phyloP scores from a whole-genome alignment of 2,329 filamentous ascomycete species.

The Rhynchosporium graminicola region DNA sequence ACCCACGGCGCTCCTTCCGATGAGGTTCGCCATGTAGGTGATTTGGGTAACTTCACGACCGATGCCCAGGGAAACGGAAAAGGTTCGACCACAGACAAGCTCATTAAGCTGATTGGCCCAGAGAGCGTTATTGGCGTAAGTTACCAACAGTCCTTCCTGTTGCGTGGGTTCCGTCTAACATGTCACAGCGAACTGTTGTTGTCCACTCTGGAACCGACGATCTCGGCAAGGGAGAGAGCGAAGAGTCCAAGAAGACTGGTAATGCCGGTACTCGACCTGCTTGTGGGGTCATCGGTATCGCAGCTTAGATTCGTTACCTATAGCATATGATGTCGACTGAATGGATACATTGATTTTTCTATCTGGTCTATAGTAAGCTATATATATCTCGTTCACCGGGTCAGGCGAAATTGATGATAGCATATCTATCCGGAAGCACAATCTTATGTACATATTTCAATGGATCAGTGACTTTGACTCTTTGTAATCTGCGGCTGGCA shows the following conservation, averaged over 20 bases:
- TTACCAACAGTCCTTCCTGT: not conserved
- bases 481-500: no score
- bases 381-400: slow-evolving; percentile 4
- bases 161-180: slow-evolving; percentile 31
- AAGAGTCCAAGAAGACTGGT: slow-evolving; percentile 97
- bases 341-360: slow-evolving; percentile 1
- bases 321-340: not conserved
- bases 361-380: slow-evolving; percentile 11
- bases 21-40: slow-evolving; percentile 88
- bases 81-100: slow-evolving; percentile 76
- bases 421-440: not conserved
- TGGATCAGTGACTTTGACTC: no score
- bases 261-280: slow-evolving; percentile 93
- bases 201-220: slow-evolving; percentile 95
- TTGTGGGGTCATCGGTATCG: slow-evolving; percentile 94
- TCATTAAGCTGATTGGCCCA: slow-evolving; percentile 94
- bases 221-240: slow-evolving; percentile 86
- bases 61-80: slow-evolving; percentile 88
- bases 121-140: slow-evolving; percentile 89
- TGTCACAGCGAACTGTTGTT: slow-evolving; percentile 80
- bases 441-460: not conserved
- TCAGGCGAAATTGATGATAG: slow-evolving; percentile 5
- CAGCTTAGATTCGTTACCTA: slow-evolving; percentile 54
- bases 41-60: slow-evolving; percentile 96
- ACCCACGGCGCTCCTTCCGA: slow-evolving; percentile 86